Percentiles rank a stretch among this genome's conserved stretches.
These are phyloP conservation scores for Fusarium sp. DNA, from an alignment of 2,329 filamentous ascomycete species.

Conservation along the genomic window DNA sequence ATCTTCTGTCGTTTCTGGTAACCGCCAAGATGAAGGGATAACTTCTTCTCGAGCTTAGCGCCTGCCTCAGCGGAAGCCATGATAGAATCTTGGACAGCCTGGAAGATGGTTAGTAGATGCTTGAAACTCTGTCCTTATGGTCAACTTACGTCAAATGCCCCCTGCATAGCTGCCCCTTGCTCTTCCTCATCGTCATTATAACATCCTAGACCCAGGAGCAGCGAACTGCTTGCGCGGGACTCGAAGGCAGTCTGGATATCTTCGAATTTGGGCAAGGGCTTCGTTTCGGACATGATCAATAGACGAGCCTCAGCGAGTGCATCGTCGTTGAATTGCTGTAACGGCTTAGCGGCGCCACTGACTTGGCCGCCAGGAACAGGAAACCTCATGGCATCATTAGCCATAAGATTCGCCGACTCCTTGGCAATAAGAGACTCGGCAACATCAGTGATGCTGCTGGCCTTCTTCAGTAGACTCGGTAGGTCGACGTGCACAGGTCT, in stretches of 20 bases:
- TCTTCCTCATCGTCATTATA: constrained; percentile 84
- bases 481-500: constrained; percentile 81
- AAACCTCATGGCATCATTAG: constrained; percentile 81
- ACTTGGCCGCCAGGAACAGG: constrained; percentile 76
- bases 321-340: constrained; percentile 77
- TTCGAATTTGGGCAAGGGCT: constrained; percentile 60
- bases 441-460: constrained; percentile 70
- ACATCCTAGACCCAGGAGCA: constrained; percentile 83
- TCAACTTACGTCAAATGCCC: constrained; percentile 77
- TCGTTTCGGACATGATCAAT: constrained; percentile 78
- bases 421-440: constrained; percentile 77
- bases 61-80: constrained; percentile 80
- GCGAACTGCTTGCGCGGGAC: constrained; percentile 62
- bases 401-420: constrained; percentile 84
- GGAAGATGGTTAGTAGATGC: constrained; percentile 32
- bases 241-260: constrained; percentile 67
- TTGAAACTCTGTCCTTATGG: not conserved
- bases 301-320: constrained; percentile 80
- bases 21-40: constrained; percentile 86
- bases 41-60: constrained; percentile 92
- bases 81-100: constrained; percentile 80
- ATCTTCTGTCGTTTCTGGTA: constrained; percentile 89
- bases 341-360: constrained; percentile 67
- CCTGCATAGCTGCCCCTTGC: constrained; percentile 70
- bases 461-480: constrained; percentile 72